Base-by-base conservation (phyloP, 768 basidiomycete species). In the Tylopilus intermedius region DNA sequence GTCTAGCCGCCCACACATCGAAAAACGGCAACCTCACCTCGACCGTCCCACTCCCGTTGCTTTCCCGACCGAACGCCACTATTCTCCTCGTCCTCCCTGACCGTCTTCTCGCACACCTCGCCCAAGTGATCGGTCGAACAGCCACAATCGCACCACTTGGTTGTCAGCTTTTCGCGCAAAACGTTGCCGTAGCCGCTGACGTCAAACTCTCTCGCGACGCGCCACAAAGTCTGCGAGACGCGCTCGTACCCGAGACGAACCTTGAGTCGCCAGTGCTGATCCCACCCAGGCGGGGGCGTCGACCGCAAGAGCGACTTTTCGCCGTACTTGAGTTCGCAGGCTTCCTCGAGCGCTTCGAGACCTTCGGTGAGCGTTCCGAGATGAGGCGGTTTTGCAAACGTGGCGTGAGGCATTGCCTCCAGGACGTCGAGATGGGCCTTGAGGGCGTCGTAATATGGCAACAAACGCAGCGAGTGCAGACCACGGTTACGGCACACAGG, bases 61-160 rank as follows among this genome's bases (percentile, higher is more conserved):
- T 88, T 88, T 6, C 86, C 86, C 0, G 76, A 68, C 35, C 83
- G 64, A 0, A 79, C 74, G 1, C 81, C 75, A 38, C 72, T 78
- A 51, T 81, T 82, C 58, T 81, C 79, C 59, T 86, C 86, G 27
- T 85, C 85, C 62, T 84, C 81, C 45, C 84, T 66, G 30, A 87
- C 86, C 8, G 84, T 84, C 51, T 76, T 75, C 70, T 88, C 86
- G 56, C 87, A 88, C 14, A 88, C 86, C 64, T 88, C 86, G 1
- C 84, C 82, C 11, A 88, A 71, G 61, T 88, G 85, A 63, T 87
- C 86, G 26, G 86, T 87, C 45, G 85, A 87, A 63, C 86, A 88
- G 1, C 86, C 86, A 67, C 86, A 88, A 53, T 87, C 86, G 62
- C 86, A 88, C 86, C 87, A 88, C 59, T 87, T 88, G 4, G 75